These are phyloP conservation scores for Aspergillus sclerotiicarbonarius DNA, from an alignment of 495 filamentous ascomycete species.

Conservation along the genomic window DNA sequence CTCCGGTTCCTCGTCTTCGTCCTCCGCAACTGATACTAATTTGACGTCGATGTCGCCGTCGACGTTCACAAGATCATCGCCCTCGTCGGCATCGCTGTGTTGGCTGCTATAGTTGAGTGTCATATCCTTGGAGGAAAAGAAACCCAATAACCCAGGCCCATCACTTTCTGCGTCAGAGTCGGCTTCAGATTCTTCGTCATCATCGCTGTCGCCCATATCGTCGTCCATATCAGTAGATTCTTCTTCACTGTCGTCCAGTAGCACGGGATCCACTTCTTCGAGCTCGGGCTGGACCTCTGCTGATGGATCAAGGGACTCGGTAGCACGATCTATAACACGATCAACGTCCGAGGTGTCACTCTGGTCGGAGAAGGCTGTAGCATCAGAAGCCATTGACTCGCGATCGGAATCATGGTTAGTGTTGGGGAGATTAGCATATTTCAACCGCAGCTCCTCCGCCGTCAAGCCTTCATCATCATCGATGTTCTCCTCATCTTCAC, in stretches of 20 bases:
- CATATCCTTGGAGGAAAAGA: conserved; percentile 54
- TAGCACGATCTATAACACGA: conserved; percentile 23
- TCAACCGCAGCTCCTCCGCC: conserved; percentile 71
- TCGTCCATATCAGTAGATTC: conserved; percentile 84
- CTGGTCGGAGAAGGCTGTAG: conserved; percentile 15
- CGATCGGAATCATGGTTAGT: conserved; percentile 24
- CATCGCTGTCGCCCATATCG: conserved; percentile 69
- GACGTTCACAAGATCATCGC: conserved; percentile 20
- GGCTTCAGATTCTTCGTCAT: conserved; percentile 49
- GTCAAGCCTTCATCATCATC: conserved; percentile 75
- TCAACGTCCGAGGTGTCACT: conserved; percentile 22
- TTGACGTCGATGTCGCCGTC: conserved; percentile 22
- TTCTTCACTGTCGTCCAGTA: conserved; percentile 74
- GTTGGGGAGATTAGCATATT: conserved; percentile 69
- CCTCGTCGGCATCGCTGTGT: conserved; percentile 34
- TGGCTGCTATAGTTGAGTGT: conserved; percentile 24
- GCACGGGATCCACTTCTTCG: conserved; percentile 65
- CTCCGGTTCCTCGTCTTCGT: conserved; percentile 28
- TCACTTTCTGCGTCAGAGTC: conserved; percentile 51
- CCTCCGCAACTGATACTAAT: conserved; percentile 20
- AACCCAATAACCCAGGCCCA: conserved; percentile 63
- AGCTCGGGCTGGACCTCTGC: conserved; percentile 36
- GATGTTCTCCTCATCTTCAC: conserved; percentile 43
- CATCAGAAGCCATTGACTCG: conserved; percentile 27
- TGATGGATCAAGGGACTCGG: conserved; percentile 24